phyloP scores from a whole-genome alignment of 129 eudicot species.

The Flaveria brownii region DNA sequence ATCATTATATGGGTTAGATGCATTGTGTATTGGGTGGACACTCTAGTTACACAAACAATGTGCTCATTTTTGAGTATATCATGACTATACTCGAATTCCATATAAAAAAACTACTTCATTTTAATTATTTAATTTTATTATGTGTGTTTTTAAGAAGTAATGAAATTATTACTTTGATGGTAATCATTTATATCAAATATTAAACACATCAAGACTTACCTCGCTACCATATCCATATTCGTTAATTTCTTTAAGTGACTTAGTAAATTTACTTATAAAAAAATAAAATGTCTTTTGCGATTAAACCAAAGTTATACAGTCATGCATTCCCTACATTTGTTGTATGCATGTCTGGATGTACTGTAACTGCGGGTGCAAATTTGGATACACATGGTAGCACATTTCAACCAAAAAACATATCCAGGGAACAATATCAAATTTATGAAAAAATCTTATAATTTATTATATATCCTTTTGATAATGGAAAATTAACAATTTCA shows the following conservation, averaged over 20 bases:
- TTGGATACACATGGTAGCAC: slow-evolving; percentile 30
- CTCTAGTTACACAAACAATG: no score
- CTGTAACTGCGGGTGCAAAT: slow-evolving; percentile 29
- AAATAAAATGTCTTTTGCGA: background rate
- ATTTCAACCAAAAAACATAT: slow-evolving; percentile 19
- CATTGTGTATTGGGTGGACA: no score
- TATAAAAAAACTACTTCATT: no score
- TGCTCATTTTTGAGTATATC: no score
- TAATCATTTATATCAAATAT: background rate
- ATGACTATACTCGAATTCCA: no score
- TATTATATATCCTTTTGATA: background rate
- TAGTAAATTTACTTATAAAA: background rate
- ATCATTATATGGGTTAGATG: no score
- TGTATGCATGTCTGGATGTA: slow-evolving; percentile 37
- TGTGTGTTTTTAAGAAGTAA: no score
- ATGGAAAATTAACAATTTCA: no score
- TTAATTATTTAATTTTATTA: no score
- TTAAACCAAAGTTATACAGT: slow-evolving; percentile 26
- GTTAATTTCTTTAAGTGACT: background rate
- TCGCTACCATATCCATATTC: background rate
- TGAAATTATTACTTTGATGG: background rate
- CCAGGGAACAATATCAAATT: slow-evolving; percentile 6
- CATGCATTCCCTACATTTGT: slow-evolving; percentile 36
- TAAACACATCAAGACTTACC: background rate
- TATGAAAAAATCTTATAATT: background rate